Percentiles rank a stretch among this genome's conserved stretches.
Evolutionary conservation across 768 basidiomycete genomes (phyloP).

Genomic region (Serpula lacrymans): DNA sequence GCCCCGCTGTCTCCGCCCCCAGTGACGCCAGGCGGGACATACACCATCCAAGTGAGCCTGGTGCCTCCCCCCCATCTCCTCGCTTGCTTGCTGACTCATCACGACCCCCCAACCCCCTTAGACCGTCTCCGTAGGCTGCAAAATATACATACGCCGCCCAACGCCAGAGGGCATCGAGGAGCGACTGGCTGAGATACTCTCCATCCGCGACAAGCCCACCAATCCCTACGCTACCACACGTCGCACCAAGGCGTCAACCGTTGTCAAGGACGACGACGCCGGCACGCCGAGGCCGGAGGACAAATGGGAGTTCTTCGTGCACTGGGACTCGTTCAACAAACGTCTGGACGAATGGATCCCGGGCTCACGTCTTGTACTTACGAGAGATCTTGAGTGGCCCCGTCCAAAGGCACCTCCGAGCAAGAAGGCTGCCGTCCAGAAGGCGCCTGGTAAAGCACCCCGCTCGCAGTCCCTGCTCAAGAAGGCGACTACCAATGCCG

Average conservation of each 20-base stretch:
- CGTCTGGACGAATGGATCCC: slow-evolving; percentile 97
- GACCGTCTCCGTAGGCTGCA: slow-evolving; percentile 92
- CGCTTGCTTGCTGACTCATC: slow-evolving; percentile 32
- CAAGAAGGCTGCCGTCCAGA: slow-evolving; percentile 51
- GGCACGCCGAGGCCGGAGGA: slow-evolving; percentile 56
- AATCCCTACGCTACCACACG: slow-evolving; percentile 45
- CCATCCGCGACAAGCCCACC: slow-evolving; percentile 83
- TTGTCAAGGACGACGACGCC: slow-evolving; percentile 42
- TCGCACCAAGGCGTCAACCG: slow-evolving; percentile 38
- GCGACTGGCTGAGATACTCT: slow-evolving; percentile 92
- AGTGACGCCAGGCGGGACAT: slow-evolving; percentile 71
- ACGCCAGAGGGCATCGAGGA: slow-evolving; percentile 80
- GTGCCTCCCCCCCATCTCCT: slow-evolving; percentile 15
- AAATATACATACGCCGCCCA: slow-evolving; percentile 87
- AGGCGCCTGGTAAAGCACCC: slow-evolving; percentile 61
- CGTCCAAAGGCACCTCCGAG: slow-evolving; percentile 70
- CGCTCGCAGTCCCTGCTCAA: slow-evolving; percentile 59
- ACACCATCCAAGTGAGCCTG: slow-evolving; percentile 64
- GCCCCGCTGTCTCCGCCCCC: no score
- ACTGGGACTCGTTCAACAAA: slow-evolving; percentile 99
- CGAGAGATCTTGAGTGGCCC: slow-evolving; percentile 92
- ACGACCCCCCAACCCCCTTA: slow-evolving; percentile 28
- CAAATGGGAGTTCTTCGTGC: slow-evolving; percentile 92
- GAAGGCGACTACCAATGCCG: slow-evolving; percentile 68
- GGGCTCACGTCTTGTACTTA: slow-evolving; percentile 80